Conservation (phyloP, 176 grass and related monocot species). For the Chloris gayana region DNA sequence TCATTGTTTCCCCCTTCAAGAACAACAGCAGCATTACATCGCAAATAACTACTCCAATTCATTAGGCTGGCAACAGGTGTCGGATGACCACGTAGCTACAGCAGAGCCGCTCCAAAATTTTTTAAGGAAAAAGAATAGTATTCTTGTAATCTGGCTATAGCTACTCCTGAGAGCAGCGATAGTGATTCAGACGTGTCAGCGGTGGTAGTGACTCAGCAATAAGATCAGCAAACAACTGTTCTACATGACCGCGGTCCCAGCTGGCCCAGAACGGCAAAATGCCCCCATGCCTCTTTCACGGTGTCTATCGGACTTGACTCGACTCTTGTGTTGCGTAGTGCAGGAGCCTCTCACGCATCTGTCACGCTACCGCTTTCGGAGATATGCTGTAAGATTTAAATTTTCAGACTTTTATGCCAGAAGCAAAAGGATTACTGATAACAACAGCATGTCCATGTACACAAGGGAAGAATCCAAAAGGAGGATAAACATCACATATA, state of each 20-base stretch:
- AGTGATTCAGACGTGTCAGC: neutral
- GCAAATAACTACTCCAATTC: neutral
- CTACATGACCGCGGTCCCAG: neutral
- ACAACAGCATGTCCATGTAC: neutral
- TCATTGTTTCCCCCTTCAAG: neutral
- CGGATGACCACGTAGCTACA: neutral
- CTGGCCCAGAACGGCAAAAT: neutral
- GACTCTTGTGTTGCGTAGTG: neutral
- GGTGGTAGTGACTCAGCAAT: neutral
- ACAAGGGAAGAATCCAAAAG: no score
- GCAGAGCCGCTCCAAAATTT: neutral
- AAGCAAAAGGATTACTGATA: neutral
- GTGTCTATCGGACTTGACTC: neutral
- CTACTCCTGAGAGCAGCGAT: neutral
- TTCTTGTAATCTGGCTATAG: neutral
- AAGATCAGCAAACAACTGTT: neutral
- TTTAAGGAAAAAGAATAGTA: neutral
- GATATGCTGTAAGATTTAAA: neutral
- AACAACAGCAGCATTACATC: neutral
- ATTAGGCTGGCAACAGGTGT: constrained; percentile 11
- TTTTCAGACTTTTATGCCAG: neutral
- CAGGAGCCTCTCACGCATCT: neutral
- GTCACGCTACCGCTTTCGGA: neutral
- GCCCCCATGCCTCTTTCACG: neutral
- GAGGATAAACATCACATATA: no score